Conservation (phyloP, 2,329 filamentous ascomycete genomes). For the Fusarium domesticum region DNA sequence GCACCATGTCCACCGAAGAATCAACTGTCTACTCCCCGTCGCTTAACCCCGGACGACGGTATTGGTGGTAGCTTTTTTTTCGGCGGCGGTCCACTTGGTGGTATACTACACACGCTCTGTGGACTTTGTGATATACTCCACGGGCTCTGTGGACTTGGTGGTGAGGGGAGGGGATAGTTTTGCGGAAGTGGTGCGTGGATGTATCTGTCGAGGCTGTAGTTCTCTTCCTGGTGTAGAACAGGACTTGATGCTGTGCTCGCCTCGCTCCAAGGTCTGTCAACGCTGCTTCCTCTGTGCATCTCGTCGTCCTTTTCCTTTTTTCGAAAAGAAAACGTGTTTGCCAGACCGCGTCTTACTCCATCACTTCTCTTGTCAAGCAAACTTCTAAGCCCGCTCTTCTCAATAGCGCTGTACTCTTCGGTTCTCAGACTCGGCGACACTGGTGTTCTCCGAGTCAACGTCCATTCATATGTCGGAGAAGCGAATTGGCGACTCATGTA, state of each 20-base stretch:
- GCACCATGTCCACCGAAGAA: too few species aligned
- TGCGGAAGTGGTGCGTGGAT: conserved; percentile 9
- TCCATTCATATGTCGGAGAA: conserved; percentile 38
- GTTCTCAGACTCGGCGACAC: conserved; percentile 37
- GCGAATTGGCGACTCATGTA: conserved; percentile 29
- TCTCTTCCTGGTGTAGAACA: conserved; percentile 8
- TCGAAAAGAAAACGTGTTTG: conserved; percentile 52
- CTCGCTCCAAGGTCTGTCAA: conserved; percentile 18
- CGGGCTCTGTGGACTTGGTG: conserved; percentile 18
- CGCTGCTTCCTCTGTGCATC: conserved; percentile 11
- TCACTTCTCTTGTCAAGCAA: conserved; percentile 55
- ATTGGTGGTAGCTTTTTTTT: conserved; percentile 39
- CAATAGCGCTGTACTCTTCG: conserved; percentile 52
- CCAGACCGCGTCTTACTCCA: conserved; percentile 51
- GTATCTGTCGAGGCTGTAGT: conserved; percentile 10
- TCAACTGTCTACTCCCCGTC: conserved; percentile 53
- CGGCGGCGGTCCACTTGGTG: conserved; percentile 38
- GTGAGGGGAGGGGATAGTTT: conserved; percentile 16
- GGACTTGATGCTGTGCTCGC: conserved; percentile 21
- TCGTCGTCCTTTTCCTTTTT: conserved; percentile 44
- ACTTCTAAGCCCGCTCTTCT: conserved; percentile 52
- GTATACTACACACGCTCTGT: conserved; percentile 15
- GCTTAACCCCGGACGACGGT: conserved; percentile 42
- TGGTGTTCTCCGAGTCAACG: conserved; percentile 41
- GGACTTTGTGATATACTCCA: conserved; percentile 23